Evolutionary conservation across 306 rosid genomes (phyloP).

Genomic region (Fragaria ananassa): DNA sequence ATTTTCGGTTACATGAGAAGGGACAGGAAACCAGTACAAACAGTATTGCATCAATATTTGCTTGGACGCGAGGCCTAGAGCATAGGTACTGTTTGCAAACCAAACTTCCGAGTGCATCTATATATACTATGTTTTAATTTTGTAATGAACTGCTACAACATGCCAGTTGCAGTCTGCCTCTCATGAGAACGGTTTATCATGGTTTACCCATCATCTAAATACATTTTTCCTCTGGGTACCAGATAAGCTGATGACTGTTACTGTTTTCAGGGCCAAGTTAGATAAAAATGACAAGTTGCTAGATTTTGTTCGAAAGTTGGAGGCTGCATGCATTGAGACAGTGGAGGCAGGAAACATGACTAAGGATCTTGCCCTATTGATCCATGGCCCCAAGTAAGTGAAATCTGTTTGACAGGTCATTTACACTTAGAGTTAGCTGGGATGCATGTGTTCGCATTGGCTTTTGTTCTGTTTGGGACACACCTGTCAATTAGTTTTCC

Average conservation of each 20-base stretch:
- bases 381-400: slow-evolving; percentile 85
- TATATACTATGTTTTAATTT: background rate
- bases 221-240: slow-evolving; percentile 5
- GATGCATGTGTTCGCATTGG: background rate
- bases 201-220: background rate
- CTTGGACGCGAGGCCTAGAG: slow-evolving; percentile 94
- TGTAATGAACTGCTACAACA: background rate
- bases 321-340: slow-evolving; percentile 80
- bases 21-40: slow-evolving; percentile 98
- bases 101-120: background rate
- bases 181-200: background rate
- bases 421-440: background rate
- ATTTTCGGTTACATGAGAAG: slow-evolving; percentile 82
- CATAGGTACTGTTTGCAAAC: slow-evolving; percentile 62
- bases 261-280: slow-evolving; percentile 64
- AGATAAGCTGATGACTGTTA: background rate
- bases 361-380: slow-evolving; percentile 89
- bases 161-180: background rate
- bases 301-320: slow-evolving; percentile 80
- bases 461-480: background rate
- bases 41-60: slow-evolving; percentile 97
- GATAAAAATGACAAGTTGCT: slow-evolving; percentile 65
- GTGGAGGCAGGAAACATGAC: slow-evolving; percentile 96
- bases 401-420: background rate
- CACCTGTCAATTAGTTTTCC: background rate